phyloP scores from a whole-genome alignment of 768 basidiomycete genomes.

The Boletus barrowsii region DNA sequence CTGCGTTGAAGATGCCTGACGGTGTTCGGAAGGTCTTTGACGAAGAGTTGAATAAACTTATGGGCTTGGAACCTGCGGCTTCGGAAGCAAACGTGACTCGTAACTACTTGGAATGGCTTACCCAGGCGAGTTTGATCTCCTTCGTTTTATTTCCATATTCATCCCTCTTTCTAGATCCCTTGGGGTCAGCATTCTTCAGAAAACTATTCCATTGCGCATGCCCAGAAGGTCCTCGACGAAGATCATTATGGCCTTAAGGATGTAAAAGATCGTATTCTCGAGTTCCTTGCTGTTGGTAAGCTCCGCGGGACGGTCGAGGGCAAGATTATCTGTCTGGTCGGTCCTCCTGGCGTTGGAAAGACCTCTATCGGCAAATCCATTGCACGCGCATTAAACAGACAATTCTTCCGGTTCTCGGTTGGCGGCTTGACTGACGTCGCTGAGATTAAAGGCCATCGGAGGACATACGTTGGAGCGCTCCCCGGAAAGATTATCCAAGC shows the following conservation, averaged over 20 bases:
- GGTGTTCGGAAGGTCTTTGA: constrained; percentile 91
- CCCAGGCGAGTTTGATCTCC: constrained; percentile 50
- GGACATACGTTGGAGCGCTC: constrained; percentile 94
- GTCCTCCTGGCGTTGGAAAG: constrained; percentile 97
- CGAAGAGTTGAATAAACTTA: constrained; percentile 89
- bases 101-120: constrained; percentile 93
- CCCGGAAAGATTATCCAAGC: constrained; percentile 96
- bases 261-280: constrained; percentile 90
- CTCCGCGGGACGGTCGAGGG: constrained; percentile 92
- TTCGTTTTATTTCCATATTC: neutral
- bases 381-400: constrained; percentile 81
- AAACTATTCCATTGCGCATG: constrained; percentile 85
- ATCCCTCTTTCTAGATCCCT: constrained; percentile 60
- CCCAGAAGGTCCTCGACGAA: constrained; percentile 81
- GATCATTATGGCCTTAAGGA: constrained; percentile 93
- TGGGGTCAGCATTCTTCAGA: constrained; percentile 96
- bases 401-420: constrained; percentile 96
- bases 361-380: constrained; percentile 96
- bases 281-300: constrained; percentile 95
- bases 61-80: constrained; percentile 85
- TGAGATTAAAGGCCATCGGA: constrained; percentile 96
- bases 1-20: constrained; percentile 82
- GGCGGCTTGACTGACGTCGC: constrained; percentile 97
- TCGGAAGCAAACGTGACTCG: constrained; percentile 92
- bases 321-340: constrained; percentile 95